Percentiles rank a stretch among this genome's conserved stretches.
These are phyloP conservation scores for Wickerhamomyces silvicola DNA, from an alignment of 805 yeast species.

Conservation along the genomic window DNA sequence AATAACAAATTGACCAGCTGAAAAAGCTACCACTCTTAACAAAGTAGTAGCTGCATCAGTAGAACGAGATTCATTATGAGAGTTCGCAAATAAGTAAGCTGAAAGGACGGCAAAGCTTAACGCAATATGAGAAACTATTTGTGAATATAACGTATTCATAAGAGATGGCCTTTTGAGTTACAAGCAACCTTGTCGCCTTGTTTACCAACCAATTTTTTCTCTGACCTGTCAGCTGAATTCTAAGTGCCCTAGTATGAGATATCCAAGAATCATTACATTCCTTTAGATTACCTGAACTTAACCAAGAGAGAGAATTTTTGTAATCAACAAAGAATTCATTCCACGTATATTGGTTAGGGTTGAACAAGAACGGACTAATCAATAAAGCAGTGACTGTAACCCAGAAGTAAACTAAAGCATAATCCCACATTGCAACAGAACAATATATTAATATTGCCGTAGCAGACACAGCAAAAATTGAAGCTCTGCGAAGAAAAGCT, in stretches of 20 bases:
- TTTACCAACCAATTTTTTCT: slow-evolving; percentile 33
- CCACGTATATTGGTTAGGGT: slow-evolving; percentile 63
- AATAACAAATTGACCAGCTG: slow-evolving; percentile 41
- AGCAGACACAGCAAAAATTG: slow-evolving; percentile 53
- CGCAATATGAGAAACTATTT: slow-evolving; percentile 32
- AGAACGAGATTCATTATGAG: slow-evolving; percentile 40
- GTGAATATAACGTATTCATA: slow-evolving; percentile 34
- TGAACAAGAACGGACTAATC: slow-evolving; percentile 54
- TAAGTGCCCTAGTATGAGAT: slow-evolving; percentile 39
- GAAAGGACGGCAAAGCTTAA: slow-evolving; percentile 29
- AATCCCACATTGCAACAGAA: slow-evolving; percentile 57
- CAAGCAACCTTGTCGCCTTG: slow-evolving; percentile 34
- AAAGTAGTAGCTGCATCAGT: slow-evolving; percentile 33
- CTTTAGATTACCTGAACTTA: slow-evolving; percentile 44
- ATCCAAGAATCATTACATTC: slow-evolving; percentile 35
- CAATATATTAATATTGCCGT: slow-evolving; percentile 48
- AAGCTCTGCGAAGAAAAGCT: slow-evolving; percentile 65
- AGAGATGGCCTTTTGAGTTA: slow-evolving; percentile 45
- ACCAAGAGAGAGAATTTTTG: slow-evolving; percentile 34
- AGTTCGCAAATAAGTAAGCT: slow-evolving; percentile 48
- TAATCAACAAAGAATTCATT: slow-evolving; percentile 59
- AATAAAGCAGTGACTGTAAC: slow-evolving; percentile 48
- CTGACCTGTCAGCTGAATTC: slow-evolving; percentile 52
- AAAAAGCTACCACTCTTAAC: slow-evolving; percentile 36
- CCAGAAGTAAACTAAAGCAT: slow-evolving; percentile 56